Evolutionary conservation across 2,329 filamentous ascomycete species (phyloP).

Genomic region (Aspergillus vadensis): DNA sequence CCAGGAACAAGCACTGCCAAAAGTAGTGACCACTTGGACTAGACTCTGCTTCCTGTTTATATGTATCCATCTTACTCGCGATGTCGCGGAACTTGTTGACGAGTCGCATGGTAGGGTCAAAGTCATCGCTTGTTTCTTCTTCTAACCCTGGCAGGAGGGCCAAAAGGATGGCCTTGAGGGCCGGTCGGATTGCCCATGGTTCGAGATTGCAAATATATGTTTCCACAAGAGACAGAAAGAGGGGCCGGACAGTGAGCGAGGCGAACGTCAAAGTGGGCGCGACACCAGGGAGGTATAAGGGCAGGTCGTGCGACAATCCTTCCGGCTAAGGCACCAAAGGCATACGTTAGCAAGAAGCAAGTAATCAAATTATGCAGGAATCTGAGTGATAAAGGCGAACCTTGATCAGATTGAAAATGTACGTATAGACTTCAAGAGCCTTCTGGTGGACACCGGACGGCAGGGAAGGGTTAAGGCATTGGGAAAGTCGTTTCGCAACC

Average conservation of each 20-base stretch:
- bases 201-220: constrained; percentile 74
- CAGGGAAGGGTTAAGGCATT: constrained; percentile 90
- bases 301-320: constrained; percentile 76
- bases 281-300: constrained; percentile 85
- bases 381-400: constrained; percentile 42
- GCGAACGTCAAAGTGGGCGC: constrained; percentile 90
- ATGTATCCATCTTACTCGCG: constrained; percentile 55
- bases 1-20: constrained; percentile 97
- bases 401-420: constrained; percentile 84
- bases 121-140: constrained; percentile 96
- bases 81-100: constrained; percentile 74
- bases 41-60: constrained; percentile 52
- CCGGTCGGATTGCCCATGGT: constrained; percentile 72
- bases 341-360: constrained; percentile 5
- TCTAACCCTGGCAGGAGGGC: constrained; percentile 89
- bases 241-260: constrained; percentile 83
- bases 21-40: constrained; percentile 79
- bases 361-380: background rate
- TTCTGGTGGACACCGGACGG: constrained; percentile 98
- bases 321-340: constrained; percentile 53
- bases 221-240: constrained; percentile 83
- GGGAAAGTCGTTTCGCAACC: constrained; percentile 87
- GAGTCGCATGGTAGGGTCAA: constrained; percentile 80
- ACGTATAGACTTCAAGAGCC: constrained; percentile 87
- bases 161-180: constrained; percentile 85